Percentiles rank a stretch among this genome's conserved stretches.
Conservation (phyloP, 2,329 filamentous ascomycete genomes). For the Paecilomyces sp. region DNA sequence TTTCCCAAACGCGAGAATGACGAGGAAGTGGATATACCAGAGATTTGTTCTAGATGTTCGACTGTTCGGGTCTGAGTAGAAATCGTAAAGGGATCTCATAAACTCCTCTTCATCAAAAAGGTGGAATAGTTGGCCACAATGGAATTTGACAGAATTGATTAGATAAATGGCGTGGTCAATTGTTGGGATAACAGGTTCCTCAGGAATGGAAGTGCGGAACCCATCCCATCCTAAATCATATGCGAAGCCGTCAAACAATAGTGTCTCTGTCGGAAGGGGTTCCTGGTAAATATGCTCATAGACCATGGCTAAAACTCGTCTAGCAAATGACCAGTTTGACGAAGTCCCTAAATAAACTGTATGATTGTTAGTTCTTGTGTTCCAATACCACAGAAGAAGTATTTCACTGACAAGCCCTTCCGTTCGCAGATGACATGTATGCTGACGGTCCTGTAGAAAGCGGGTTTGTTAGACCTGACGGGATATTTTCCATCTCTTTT, state of each 20-base stretch:
- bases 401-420: conserved; percentile 30
- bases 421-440: conserved; percentile 36
- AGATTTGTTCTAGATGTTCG: conserved; percentile 23
- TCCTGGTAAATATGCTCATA: conserved; percentile 41
- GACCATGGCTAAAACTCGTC: conserved; percentile 43
- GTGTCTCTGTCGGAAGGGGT: conserved; percentile 35
- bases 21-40: conserved; percentile 49
- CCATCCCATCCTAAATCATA: conserved; percentile 50
- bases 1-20: conserved; percentile 51
- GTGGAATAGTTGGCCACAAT: conserved; percentile 47
- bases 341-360: conserved; percentile 49
- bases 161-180: conserved; percentile 45
- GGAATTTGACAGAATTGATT: conserved; percentile 50
- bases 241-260: conserved; percentile 46
- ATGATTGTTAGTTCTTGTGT: conserved; percentile 2
- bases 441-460: conserved; percentile 34
- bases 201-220: conserved; percentile 15
- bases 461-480: conserved; percentile 35
- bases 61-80: conserved; percentile 30
- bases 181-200: conserved; percentile 36
- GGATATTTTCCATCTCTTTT: conserved; percentile 18
- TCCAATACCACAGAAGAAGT: neutral
- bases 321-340: conserved; percentile 51
- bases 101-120: conserved; percentile 48
- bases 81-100: conserved; percentile 36